phyloP scores from a whole-genome alignment of 2,329 filamentous ascomycete genomes.

The Furcasterigmium furcatum region DNA sequence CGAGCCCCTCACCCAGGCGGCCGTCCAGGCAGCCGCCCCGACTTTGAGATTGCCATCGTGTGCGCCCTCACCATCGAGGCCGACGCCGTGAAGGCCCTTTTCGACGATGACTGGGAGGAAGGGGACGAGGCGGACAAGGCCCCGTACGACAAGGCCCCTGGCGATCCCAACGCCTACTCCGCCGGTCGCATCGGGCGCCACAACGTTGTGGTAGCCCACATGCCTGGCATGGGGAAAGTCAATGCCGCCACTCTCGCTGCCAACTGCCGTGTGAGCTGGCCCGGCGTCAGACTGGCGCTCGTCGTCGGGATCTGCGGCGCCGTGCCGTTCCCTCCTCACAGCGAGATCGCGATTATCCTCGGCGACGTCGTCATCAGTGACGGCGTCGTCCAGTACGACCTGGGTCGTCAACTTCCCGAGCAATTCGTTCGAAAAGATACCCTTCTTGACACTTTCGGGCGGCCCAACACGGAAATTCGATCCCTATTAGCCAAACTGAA shows the following conservation, averaged over 20 bases:
- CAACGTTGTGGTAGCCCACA: no score
- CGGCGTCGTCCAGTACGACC: conserved; percentile 23
- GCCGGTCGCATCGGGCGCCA: no score
- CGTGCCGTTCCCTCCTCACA: conserved; percentile 7
- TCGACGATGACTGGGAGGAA: conserved; percentile 24
- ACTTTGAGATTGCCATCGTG: no score
- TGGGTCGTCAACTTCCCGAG: conserved; percentile 17
- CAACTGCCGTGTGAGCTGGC: conserved; percentile 11
- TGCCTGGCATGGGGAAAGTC: no score
- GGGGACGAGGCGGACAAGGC: conserved; percentile 12
- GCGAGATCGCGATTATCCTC: conserved; percentile 13
- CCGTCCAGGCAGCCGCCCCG: no score
- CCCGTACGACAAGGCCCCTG: neutral
- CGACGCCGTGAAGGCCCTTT: conserved; percentile 16
- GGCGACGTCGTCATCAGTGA: conserved; percentile 23
- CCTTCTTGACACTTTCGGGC: conserved; percentile 12
- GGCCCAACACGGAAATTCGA: conserved; percentile 16
- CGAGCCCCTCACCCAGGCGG: no score
- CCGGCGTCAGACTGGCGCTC: conserved; percentile 10
- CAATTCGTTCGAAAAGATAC: conserved; percentile 17
- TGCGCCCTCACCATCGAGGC: conserved; percentile 29
- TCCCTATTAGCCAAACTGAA: conserved; percentile 19
- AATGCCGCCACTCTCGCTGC: conserved; percentile 7
- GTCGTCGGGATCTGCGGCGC: conserved; percentile 17
- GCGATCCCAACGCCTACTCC: no score